Evolutionary conservation across 495 filamentous ascomycete genomes (phyloP).

Genomic region (Thozetella sp.): DNA sequence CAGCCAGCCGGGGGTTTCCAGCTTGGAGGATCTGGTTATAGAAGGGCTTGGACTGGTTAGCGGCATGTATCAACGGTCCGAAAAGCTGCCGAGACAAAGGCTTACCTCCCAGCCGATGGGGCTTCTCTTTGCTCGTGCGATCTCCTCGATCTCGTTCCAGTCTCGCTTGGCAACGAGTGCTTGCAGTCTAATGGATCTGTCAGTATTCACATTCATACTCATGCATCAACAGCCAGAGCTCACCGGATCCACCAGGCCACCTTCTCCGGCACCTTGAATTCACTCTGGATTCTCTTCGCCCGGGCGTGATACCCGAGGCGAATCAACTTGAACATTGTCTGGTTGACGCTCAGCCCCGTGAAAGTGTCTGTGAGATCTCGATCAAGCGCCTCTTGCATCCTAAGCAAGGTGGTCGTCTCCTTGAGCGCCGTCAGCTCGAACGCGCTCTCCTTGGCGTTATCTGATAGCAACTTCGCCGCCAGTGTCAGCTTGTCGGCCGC

Average conservation of each 20-base stretch:
- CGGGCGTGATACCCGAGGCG: constrained; percentile 73
- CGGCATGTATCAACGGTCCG: not conserved
- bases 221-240: constrained; percentile 6
- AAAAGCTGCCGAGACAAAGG: constrained; percentile 10
- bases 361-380: constrained; percentile 78
- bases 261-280: constrained; percentile 92
- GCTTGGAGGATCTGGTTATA: constrained; percentile 87
- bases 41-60: constrained; percentile 74
- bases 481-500: constrained; percentile 80
- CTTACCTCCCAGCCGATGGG: constrained; percentile 97
- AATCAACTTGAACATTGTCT: constrained; percentile 85
- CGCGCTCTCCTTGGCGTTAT: constrained; percentile 74
- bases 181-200: constrained; percentile 58
- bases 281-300: constrained; percentile 82
- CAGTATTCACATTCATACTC: not conserved
- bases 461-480: constrained; percentile 77
- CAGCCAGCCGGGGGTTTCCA: constrained; percentile 86
- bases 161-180: constrained; percentile 87
- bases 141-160: constrained; percentile 90
- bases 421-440: constrained; percentile 76
- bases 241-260: constrained; percentile 83
- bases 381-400: constrained; percentile 81
- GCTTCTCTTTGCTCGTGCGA: constrained; percentile 69
- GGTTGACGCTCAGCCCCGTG: constrained; percentile 81
- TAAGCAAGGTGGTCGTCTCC: constrained; percentile 78